phyloP scores from a whole-genome alignment of 371 early-diverging fungal species.

The Blakeslea trispora region DNA sequence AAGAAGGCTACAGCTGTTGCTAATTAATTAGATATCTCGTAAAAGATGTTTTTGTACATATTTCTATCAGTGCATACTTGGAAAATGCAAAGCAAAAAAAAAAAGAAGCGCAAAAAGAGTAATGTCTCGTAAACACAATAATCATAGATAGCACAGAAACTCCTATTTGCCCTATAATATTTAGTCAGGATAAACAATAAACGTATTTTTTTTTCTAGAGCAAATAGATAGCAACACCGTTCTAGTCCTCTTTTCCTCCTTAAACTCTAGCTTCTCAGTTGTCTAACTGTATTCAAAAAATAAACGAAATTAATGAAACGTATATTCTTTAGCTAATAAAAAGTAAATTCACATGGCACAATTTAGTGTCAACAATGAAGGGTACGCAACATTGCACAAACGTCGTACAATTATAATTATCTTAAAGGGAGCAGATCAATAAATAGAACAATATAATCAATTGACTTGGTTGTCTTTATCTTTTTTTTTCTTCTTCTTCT shows the following conservation, averaged over 20 bases:
- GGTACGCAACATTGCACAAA: background rate
- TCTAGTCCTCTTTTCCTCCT: too few relatives aligned
- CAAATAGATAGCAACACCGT: too few relatives aligned
- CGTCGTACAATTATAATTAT: conserved; percentile 8
- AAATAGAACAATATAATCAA: background rate
- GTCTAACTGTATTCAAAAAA: too few relatives aligned
- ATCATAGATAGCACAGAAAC: background rate
- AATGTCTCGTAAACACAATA: background rate
- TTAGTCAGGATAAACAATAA: background rate
- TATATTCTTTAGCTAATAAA: background rate
- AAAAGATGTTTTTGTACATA: background rate
- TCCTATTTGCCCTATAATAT: background rate
- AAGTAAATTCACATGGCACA: background rate
- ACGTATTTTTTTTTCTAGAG: too few relatives aligned
- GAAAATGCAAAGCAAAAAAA: background rate
- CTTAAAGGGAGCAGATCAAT: background rate
- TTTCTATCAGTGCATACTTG: background rate
- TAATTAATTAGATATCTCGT: background rate
- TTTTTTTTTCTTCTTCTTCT: background rate
- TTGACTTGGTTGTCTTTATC: background rate
- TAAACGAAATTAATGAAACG: too few relatives aligned
- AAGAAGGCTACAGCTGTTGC: conserved; percentile 9
- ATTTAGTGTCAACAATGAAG: conserved; percentile 2
- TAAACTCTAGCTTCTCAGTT: too few relatives aligned
- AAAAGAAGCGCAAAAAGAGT: background rate